These are phyloP conservation scores for Colletotrichum filicis DNA, from an alignment of 2,329 filamentous ascomycete species.

Conservation along the genomic window DNA sequence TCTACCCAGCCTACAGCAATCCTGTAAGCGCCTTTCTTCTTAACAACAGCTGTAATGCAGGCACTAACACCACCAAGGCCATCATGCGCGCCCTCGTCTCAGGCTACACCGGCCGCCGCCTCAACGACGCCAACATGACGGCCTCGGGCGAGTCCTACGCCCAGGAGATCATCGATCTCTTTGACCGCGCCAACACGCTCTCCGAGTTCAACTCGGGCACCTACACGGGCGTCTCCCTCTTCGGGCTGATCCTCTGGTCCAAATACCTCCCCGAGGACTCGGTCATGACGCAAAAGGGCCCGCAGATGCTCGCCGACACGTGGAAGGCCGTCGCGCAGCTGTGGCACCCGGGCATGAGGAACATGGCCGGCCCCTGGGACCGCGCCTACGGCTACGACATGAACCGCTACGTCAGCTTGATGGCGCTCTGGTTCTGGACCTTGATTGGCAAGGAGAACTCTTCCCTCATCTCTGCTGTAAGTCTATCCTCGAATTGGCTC, in stretches of 20 bases:
- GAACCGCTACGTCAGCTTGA: slow-evolving; percentile 69
- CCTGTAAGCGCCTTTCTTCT: slow-evolving; percentile 45
- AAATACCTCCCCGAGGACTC: slow-evolving; percentile 67
- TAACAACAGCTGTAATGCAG: too few relatives aligned
- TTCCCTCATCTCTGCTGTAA: slow-evolving; percentile 46
- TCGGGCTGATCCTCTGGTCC: slow-evolving; percentile 66
- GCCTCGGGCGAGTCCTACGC: slow-evolving; percentile 66
- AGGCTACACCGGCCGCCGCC: slow-evolving; percentile 66
- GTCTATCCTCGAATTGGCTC: neutral
- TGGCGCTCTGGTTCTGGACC: slow-evolving; percentile 69
- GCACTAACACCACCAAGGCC: slow-evolving; percentile 34
- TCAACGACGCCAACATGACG: slow-evolving; percentile 69
- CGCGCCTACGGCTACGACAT: slow-evolving; percentile 72
- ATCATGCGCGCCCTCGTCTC: slow-evolving; percentile 73
- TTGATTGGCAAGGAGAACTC: slow-evolving; percentile 60
- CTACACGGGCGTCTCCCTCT: slow-evolving; percentile 71
- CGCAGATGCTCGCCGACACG: slow-evolving; percentile 61
- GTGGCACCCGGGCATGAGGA: slow-evolving; percentile 69
- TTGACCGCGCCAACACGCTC: slow-evolving; percentile 64
- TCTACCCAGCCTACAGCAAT: slow-evolving; percentile 72
- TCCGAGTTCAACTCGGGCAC: slow-evolving; percentile 73
- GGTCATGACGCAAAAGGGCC: slow-evolving; percentile 62
- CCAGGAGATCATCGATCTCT: slow-evolving; percentile 65
- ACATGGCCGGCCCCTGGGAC: slow-evolving; percentile 74
- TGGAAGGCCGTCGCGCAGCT: slow-evolving; percentile 64